phyloP scores from a whole-genome alignment of 2,329 filamentous ascomycete species.

The Emergomyces africanus region DNA sequence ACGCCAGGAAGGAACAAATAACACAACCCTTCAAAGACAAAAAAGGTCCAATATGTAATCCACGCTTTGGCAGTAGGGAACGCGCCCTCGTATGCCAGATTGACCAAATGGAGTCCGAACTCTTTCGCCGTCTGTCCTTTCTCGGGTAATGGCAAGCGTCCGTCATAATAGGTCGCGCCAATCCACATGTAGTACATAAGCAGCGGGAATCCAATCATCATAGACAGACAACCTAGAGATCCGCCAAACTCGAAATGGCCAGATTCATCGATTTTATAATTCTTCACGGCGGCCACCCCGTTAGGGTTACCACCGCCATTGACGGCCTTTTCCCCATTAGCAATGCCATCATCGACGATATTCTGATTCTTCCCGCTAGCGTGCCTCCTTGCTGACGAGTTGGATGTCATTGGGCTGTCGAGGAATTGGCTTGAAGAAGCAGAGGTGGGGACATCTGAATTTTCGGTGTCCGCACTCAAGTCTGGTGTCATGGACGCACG shows the following conservation, averaged over 20 bases:
- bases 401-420: neutral
- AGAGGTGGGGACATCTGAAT: neutral
- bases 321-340: constrained; percentile 14
- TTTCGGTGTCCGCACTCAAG: constrained; percentile 10
- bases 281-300: constrained; percentile 1
- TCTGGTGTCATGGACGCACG: constrained; percentile 25
- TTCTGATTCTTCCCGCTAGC: constrained; percentile 11
- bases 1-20: constrained; percentile 84
- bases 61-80: constrained; percentile 75
- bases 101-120: constrained; percentile 57
- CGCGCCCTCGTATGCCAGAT: constrained; percentile 68
- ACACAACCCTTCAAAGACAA: constrained; percentile 68
- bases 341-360: constrained; percentile 2
- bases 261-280: constrained; percentile 34
- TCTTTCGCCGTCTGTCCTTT: constrained; percentile 54
- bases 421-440: neutral
- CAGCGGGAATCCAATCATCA: constrained; percentile 88
- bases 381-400: constrained; percentile 1
- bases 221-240: constrained; percentile 59
- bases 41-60: constrained; percentile 90
- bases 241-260: constrained; percentile 74
- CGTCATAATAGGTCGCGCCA: constrained; percentile 83
- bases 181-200: constrained; percentile 99
- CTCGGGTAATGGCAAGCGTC: constrained; percentile 58
- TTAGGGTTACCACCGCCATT: constrained; percentile 14